Conservation (phyloP, 306 rosid genomes). For the Cicer chorassanicum region DNA sequence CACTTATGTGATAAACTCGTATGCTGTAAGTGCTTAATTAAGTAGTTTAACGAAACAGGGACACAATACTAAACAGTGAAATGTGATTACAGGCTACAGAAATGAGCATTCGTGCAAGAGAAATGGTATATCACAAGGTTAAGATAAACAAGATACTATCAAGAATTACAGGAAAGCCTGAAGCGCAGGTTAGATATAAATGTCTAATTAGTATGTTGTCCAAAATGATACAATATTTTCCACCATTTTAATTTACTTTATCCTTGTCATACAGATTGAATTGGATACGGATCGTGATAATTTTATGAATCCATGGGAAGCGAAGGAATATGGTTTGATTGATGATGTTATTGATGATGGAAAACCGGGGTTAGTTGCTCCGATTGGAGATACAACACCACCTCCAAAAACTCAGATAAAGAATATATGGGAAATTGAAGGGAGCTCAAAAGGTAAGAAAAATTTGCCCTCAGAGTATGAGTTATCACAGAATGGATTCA, state of each 20-base stretch:
- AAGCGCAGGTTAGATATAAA: conserved; percentile 63
- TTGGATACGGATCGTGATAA: conserved; percentile 82
- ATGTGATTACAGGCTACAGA: conserved; percentile 70
- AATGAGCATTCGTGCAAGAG: conserved; percentile 76
- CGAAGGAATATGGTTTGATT: conserved; percentile 85
- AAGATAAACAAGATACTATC: conserved; percentile 91
- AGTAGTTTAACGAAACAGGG: too few species aligned
- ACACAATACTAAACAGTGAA: conserved; percentile 13
- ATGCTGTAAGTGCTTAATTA: too few species aligned
- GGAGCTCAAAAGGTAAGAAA: conserved; percentile 58
- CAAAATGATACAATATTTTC: neutral
- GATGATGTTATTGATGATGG: conserved; percentile 90
- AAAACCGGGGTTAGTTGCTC: conserved; percentile 93
- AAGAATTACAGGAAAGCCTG: conserved; percentile 78
- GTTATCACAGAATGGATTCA: conserved; percentile 50
- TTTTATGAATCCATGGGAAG: conserved; percentile 95
- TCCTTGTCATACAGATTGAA: conserved; percentile 63
- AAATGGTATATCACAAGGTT: conserved; percentile 83
- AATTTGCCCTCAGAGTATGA: conserved; percentile 75
- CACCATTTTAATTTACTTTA: neutral
- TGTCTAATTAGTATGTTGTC: neutral
- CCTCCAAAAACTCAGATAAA: conserved; percentile 72
- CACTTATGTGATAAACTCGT: too few species aligned
- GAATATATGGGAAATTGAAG: conserved; percentile 70
- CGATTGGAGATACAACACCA: conserved; percentile 65